Conservation (phyloP, 2,329 filamentous ascomycete species). For the Rutstroemia sp. region DNA sequence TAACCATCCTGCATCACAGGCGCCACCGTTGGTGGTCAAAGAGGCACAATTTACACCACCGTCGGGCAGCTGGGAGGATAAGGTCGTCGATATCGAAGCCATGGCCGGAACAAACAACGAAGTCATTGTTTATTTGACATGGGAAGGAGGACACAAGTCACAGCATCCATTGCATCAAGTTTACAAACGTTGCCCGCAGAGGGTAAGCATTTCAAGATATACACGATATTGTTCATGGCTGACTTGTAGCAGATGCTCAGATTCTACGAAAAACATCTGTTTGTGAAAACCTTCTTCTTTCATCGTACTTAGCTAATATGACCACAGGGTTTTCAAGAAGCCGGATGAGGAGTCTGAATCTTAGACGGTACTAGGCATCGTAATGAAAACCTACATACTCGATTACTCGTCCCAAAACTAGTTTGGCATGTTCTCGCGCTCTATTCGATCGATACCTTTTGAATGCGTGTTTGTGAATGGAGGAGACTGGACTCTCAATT, state of each 20-base stretch:
- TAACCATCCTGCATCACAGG: slow-evolving; percentile 39
- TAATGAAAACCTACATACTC: too few relatives aligned
- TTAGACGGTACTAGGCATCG: too few relatives aligned
- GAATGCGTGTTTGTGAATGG: too few relatives aligned
- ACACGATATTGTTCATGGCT: background rate
- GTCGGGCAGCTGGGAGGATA: slow-evolving; percentile 68
- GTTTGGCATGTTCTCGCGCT: too few relatives aligned
- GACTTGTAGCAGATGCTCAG: slow-evolving; percentile 34
- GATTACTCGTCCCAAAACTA: too few relatives aligned
- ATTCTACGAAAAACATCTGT: slow-evolving; percentile 44
- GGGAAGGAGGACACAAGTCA: slow-evolving; percentile 68
- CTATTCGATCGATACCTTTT: too few relatives aligned
- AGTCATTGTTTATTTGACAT: slow-evolving; percentile 62
- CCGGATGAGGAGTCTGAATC: background rate
- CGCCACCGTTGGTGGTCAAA: slow-evolving; percentile 39
- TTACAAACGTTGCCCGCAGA: slow-evolving; percentile 72
- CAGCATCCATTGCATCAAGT: slow-evolving; percentile 62
- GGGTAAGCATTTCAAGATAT: slow-evolving; percentile 39
- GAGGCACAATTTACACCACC: slow-evolving; percentile 55
- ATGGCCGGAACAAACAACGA: slow-evolving; percentile 58
- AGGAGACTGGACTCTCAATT: too few relatives aligned
- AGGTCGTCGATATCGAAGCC: slow-evolving; percentile 63
- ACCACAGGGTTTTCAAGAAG: slow-evolving; percentile 21
- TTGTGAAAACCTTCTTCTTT: slow-evolving; percentile 13
- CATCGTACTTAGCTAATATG: slow-evolving; percentile 8